Evolutionary conservation across 2,329 filamentous ascomycete genomes (phyloP), one percentile per base, ranked within the genome.

Genomic region (Trichoderma endophyticum): DNA sequence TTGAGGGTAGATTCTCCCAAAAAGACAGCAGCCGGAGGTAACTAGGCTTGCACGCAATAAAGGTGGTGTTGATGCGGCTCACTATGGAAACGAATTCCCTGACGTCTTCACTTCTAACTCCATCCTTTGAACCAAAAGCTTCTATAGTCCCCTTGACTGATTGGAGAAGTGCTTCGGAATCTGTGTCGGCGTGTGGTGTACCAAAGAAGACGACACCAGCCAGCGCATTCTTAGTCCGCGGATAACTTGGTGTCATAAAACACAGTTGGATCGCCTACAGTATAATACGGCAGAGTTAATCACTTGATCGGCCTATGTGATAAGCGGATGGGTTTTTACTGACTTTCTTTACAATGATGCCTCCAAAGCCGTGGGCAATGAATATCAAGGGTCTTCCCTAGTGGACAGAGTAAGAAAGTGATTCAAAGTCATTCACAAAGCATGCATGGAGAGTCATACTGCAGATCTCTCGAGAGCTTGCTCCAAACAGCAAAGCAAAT

Each of bases 331-430:
- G 18, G 1, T 14, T 12, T 36, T n/a, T 36, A 64, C 69, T 6
- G 12, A 75, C 76, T 73, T 76, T 78, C 36, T 78, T 78, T 6
- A 77, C 73, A 11, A 78, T 75, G 30, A 64, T 69, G 4, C 76
- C 76, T 9, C 76, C 76, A 24, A 78, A 74, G 1, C 76, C 76
- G 62, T 78, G 76, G 3, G 75, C 76, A 39, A 78, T 56, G 70
- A 78, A 77, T 63, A 77, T 71, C 3, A 76, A 63, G 2, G 76
- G 75, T 4, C 72, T 68, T 18, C 71, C 74, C 76, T 77, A 8
- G 4, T 24, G 43, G 21, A 39, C 4, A n/a, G 1, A 7, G 28
- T 72, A 12, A 73, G 70, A 24, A 65, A 12, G 11, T n/a, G 1
- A 30, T 28, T 7, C 26, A 28, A 2, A 6, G 32, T 60, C 28